Conservation (phyloP, 164 flowering plant species). For the Umbellularia californica region DNA sequence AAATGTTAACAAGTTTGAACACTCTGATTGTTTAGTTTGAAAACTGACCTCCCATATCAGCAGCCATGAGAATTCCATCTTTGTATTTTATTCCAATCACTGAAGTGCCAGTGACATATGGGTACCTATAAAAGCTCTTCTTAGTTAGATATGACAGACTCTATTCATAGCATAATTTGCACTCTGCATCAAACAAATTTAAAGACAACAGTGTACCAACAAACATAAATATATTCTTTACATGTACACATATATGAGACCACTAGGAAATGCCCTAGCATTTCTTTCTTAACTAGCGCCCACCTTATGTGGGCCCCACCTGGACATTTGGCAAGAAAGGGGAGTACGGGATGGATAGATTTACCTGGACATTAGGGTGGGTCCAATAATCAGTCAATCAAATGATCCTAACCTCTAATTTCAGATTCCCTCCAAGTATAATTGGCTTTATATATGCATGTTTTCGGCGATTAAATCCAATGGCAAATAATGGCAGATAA, state of each 20-base stretch:
- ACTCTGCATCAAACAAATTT: not conserved
- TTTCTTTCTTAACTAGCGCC: too few relatives aligned
- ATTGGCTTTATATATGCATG: too few relatives aligned
- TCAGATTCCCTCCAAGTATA: too few relatives aligned
- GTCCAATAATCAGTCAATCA: too few relatives aligned
- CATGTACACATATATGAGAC: not conserved
- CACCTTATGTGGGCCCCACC: too few relatives aligned
- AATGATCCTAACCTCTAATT: too few relatives aligned
- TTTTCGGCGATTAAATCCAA: too few relatives aligned
- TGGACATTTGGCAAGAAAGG: too few relatives aligned
- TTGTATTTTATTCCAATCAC: slow-evolving; percentile 81
- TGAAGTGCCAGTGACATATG: slow-evolving; percentile 91
- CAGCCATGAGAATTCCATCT: slow-evolving; percentile 87
- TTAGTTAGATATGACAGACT: not conserved
- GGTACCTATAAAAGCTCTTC: slow-evolving; percentile 38
- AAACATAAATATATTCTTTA: not conserved
- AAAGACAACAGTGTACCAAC: not conserved
- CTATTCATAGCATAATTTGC: not conserved
- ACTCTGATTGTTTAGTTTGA: not conserved
- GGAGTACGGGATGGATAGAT: too few relatives aligned
- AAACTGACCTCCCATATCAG: slow-evolving; percentile 90
- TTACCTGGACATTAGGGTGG: too few relatives aligned
- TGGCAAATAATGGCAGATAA: too few relatives aligned
- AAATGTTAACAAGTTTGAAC: too few relatives aligned
- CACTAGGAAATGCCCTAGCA: not conserved